phyloP scores from a whole-genome alignment of 2,329 filamentous ascomycete species.

The Pseudogymnoascus destructans region DNA sequence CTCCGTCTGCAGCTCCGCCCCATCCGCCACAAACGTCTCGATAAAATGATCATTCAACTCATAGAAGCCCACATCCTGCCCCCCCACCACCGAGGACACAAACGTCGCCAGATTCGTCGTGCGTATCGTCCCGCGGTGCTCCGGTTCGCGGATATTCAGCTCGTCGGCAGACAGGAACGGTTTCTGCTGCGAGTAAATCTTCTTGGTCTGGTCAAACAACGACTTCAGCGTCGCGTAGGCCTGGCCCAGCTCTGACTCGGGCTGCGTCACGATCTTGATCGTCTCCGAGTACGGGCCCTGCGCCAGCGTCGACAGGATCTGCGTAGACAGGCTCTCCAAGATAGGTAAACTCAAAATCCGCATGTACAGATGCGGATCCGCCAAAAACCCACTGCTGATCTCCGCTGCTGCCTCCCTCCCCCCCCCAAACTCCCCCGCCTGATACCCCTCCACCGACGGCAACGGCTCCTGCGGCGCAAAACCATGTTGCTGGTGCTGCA shows the following conservation, averaged over 20 bases:
- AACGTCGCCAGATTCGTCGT: conserved; percentile 55
- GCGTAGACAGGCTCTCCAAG: conserved; percentile 47
- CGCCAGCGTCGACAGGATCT: conserved; percentile 43
- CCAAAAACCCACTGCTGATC: conserved; percentile 12
- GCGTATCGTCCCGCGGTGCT: conserved; percentile 45
- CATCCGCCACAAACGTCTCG: conserved; percentile 48
- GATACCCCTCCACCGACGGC: background rate
- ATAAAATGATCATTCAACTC: conserved; percentile 51
- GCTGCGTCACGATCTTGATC: conserved; percentile 41
- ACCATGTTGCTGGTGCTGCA: background rate
- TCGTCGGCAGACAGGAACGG: conserved; percentile 40
- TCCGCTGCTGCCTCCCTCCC: too few species aligned
- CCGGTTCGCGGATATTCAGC: conserved; percentile 36
- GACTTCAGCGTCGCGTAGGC: conserved; percentile 49
- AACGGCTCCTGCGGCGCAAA: background rate
- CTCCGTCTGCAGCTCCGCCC: conserved; percentile 42
- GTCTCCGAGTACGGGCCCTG: conserved; percentile 44
- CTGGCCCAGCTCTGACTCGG: conserved; percentile 42
- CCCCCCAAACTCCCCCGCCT: background rate
- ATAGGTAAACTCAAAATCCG: conserved; percentile 48
- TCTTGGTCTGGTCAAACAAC: conserved; percentile 50
- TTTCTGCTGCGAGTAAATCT: conserved; percentile 41
- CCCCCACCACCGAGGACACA: conserved; percentile 48
- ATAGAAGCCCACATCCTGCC: conserved; percentile 49
- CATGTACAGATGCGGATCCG: conserved; percentile 27